Base-by-base conservation (phyloP, 2,329 filamentous ascomycete species). In the Hypoxylon sp. region DNA sequence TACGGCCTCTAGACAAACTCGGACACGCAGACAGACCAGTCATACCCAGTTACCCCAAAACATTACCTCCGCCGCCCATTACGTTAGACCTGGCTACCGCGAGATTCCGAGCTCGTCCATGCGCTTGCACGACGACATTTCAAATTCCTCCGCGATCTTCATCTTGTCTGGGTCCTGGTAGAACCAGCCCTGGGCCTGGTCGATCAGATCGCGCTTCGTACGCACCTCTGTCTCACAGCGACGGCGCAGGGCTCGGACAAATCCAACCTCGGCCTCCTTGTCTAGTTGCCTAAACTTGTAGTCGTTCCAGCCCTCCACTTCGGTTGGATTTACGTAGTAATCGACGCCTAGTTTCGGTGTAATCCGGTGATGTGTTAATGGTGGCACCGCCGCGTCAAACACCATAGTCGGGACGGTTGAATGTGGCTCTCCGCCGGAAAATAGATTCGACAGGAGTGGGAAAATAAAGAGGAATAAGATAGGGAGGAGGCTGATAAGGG, bases 381-480 rank as follows among this genome's bases (percentile, higher is more conserved):
- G 94, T 13, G 89, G 85, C 50, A 85, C 79, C 1, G 93, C 86
- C 6, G 82, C 80, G 77, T 97, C 93, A 79, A 96, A 97, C 69
- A 90, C 88, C 82, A 97, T 90, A 27, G 84, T 83, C 2, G 95
- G 95, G 11, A 90, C 80, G 6, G 82, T 86, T 7, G 87, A 79
- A 29, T 86, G 79, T 27, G 84, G 80, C 19, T 85, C 81, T 19
- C 80, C 84, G 52, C 82, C 81, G 17, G 88, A 87, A 79, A 97
- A 93, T 27, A 97, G 81, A 1, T 92, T 95, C 19, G 93, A 93
- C 62, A 98, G 83, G 27, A 97, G 86, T 0, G 94, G 93, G 69
- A 95, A 88, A 62, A 98, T 83, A 78, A 99, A 97, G 75, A 99
- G 89, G 71, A 99, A 84, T 59, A 99, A 85, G 55, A 99, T 90